phyloP scores from a whole-genome alignment of 2,329 filamentous ascomycete species.

The Colletotrichum aenigma region DNA sequence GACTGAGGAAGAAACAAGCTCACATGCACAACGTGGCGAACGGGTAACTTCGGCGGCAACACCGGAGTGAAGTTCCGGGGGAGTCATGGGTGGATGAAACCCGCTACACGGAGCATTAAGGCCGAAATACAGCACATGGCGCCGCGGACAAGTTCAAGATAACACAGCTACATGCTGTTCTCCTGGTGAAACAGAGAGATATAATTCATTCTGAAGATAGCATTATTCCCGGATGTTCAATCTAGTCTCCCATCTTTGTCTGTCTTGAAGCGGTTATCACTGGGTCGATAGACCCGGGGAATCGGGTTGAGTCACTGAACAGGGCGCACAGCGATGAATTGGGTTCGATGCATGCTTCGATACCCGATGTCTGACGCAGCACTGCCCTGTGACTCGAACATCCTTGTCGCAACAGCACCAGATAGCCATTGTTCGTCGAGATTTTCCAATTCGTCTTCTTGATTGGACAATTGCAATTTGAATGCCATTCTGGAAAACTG shows the following conservation, averaged over 20 bases:
- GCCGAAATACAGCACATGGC: not conserved
- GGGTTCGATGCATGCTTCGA: not conserved
- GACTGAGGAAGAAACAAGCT: not conserved
- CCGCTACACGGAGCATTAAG: not conserved
- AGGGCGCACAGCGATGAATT: not conserved
- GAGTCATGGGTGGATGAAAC: not conserved
- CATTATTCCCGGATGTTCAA: not conserved
- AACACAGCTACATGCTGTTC: not conserved
- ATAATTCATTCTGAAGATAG: not conserved
- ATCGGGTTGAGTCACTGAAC: not conserved
- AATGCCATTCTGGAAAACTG: not conserved
- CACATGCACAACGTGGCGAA: not conserved
- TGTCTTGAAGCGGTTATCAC: not conserved
- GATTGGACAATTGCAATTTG: not conserved
- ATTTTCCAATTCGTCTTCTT: not conserved
- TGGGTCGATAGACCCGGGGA: not conserved
- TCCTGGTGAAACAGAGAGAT: not conserved
- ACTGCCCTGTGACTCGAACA: not conserved
- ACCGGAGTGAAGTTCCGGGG: not conserved
- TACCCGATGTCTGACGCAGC: not conserved
- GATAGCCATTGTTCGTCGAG: not conserved
- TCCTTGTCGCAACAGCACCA: not conserved
- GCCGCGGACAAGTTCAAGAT: not conserved
- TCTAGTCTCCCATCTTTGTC: not conserved
- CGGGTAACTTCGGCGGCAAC: not conserved